Evolutionary conservation across 2,329 filamentous ascomycete genomes (phyloP).

Genomic region (Colletotrichum sublineola): DNA sequence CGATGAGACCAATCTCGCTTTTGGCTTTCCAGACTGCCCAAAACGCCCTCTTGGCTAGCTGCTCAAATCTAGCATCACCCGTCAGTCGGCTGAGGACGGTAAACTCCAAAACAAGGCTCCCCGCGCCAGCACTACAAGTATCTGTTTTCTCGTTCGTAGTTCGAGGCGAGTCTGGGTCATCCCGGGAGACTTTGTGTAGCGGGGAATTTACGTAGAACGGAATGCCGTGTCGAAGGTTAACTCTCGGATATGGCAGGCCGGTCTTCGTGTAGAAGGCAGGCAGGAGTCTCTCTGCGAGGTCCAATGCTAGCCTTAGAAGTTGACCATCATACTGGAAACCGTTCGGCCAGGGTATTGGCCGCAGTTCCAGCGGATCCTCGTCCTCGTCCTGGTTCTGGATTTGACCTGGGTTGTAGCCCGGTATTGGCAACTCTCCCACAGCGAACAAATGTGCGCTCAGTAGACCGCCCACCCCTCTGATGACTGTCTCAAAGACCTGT

Average conservation of each 20-base stretch:
- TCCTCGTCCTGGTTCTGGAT: conserved; percentile 47
- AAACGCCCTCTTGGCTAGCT: conserved; percentile 90
- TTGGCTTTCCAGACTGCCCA: conserved; percentile 96
- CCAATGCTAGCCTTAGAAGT: conserved; percentile 87
- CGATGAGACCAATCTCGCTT: conserved; percentile 88
- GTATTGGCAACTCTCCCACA: conserved; percentile 88
- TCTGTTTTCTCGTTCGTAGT: conserved; percentile 79
- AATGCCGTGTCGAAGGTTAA: conserved; percentile 91
- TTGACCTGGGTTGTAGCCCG: conserved; percentile 74
- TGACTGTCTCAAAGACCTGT: conserved; percentile 98
- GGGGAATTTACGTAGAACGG: conserved; percentile 93
- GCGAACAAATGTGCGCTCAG: conserved; percentile 96
- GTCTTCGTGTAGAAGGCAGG: conserved; percentile 94
- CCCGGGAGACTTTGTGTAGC: conserved; percentile 70
- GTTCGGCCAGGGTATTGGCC: conserved; percentile 74
- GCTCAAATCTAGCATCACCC: conserved; percentile 88
- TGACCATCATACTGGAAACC: conserved; percentile 91
- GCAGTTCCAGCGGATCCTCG: conserved; percentile 59
- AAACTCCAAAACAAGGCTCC: conserved; percentile 93
- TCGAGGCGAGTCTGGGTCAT: conserved; percentile 55
- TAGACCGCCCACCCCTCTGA: conserved; percentile 90
- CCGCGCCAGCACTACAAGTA: conserved; percentile 97
- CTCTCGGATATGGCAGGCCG: conserved; percentile 92
- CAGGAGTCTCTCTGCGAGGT: conserved; percentile 85
- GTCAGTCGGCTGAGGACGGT: conserved; percentile 90